A percentile compares a stretch with the other conserved stretches of the same genome.
These are phyloP conservation scores for Pyrenochaeta sp. DNA, from an alignment of 2,329 filamentous ascomycete genomes.

Conservation along the genomic window DNA sequence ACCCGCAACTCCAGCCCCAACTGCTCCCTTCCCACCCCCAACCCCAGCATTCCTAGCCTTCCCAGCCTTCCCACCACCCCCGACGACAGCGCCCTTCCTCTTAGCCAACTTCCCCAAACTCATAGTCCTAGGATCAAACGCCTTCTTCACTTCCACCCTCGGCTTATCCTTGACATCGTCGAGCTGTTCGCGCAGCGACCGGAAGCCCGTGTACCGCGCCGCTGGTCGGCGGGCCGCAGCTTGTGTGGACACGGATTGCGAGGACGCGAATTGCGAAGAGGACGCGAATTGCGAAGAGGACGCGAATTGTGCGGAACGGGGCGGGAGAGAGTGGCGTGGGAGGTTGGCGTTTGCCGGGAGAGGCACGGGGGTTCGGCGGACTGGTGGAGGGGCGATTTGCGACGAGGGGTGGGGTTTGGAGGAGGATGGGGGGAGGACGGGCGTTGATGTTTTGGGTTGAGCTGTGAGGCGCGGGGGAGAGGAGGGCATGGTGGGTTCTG, in stretches of 20 bases:
- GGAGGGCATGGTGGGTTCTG: conserved; percentile 10
- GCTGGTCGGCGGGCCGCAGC: conserved; percentile 11
- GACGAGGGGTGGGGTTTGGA: conserved; percentile 13
- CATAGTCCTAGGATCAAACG: conserved; percentile 18
- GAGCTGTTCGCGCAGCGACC: conserved; percentile 18
- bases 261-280: no score
- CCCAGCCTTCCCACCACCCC: background rate
- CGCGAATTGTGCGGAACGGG: conserved; percentile 7
- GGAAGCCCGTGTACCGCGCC: conserved; percentile 16
- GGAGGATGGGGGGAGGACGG: conserved; percentile 8
- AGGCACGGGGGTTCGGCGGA: conserved; percentile 12
- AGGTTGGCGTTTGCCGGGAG: no score
- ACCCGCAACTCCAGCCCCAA: background rate
- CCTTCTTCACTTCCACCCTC: conserved; percentile 7
- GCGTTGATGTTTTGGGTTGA: conserved; percentile 5
- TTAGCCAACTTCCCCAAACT: conserved; percentile 11
- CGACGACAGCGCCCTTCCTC: background rate
- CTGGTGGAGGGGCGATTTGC: conserved; percentile 5
- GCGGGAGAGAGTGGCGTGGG: background rate
- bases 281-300: no score
- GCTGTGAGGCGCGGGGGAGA: conserved; percentile 16
- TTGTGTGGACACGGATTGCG: conserved; percentile 15
- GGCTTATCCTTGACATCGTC: conserved; percentile 15
- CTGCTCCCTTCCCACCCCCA: background rate
- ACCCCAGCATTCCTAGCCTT: conserved; percentile 3